Percentiles rank a stretch among this genome's conserved stretches.
Conservation (phyloP, 345 rosid species). For the Eucalyptus cladocalyx region DNA sequence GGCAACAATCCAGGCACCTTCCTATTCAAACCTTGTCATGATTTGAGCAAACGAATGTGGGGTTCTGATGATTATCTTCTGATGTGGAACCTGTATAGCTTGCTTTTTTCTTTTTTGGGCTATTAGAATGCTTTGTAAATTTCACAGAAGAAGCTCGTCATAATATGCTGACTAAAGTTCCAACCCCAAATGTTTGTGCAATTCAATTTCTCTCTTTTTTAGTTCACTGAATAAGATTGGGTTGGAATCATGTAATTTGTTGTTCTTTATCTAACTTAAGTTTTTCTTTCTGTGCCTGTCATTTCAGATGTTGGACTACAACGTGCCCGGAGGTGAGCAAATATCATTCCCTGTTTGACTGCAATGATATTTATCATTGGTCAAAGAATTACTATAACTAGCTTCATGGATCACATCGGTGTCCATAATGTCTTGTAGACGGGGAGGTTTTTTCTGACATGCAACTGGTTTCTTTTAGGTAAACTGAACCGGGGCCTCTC, state of each 20-base stretch:
- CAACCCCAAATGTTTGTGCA: neutral
- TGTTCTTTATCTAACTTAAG: neutral
- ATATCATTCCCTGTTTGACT: neutral
- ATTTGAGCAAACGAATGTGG: neutral
- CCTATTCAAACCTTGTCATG: neutral
- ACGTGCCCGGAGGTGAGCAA: slow-evolving; percentile 75
- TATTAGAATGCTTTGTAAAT: neutral
- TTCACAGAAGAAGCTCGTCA: neutral
- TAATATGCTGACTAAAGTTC: neutral
- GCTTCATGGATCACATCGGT: neutral
- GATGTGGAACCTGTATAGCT: neutral
- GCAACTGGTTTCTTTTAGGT: slow-evolving; percentile 23
- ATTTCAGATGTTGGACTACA: slow-evolving; percentile 83
- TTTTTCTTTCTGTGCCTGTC: neutral
- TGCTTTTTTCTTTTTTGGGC: neutral
- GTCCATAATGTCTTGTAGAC: neutral
- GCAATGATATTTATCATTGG: neutral
- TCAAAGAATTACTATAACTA: neutral
- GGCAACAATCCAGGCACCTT: neutral
- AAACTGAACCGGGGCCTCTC: slow-evolving; percentile 92
- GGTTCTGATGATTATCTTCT: neutral
- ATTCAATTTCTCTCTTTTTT: neutral
- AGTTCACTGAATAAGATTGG: neutral
- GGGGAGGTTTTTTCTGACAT: neutral
- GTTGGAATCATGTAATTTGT: neutral